Percentiles rank a stretch among this genome's conserved stretches.
Evolutionary conservation across 73 alveolate genomes (phyloP).

Genomic region (Strombidium stylifer): DNA sequence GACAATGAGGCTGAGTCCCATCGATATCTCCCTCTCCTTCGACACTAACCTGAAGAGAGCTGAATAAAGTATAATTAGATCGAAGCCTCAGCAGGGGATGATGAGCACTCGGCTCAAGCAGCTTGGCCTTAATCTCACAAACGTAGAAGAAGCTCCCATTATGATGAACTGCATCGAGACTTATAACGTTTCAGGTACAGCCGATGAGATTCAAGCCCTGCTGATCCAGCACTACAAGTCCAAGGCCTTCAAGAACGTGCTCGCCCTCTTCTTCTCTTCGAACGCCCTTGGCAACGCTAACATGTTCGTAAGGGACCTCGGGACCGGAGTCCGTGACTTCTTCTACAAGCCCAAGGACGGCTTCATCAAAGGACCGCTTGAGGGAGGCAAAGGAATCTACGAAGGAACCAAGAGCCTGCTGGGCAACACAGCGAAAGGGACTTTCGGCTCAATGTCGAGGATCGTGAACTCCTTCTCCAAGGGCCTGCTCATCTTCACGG

Average conservation of each 20-base stretch:
- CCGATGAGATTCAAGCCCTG: slow-evolving; percentile 36
- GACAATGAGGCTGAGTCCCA: too few species aligned
- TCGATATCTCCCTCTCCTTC: slow-evolving; percentile 33
- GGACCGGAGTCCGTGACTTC: slow-evolving; percentile 96
- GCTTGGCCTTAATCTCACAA: slow-evolving; percentile 76
- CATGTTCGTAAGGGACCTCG: slow-evolving; percentile 81
- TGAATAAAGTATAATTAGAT: slow-evolving; percentile 13
- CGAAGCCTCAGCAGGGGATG: slow-evolving; percentile 8
- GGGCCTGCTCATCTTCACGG: slow-evolving; percentile 88
- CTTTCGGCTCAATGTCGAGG: slow-evolving; percentile 89
- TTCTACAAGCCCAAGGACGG: slow-evolving; percentile 96
- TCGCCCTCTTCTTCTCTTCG: slow-evolving; percentile 83
- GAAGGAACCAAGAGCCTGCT: slow-evolving; percentile 93
- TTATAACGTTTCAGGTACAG: slow-evolving; percentile 63
- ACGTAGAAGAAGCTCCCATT: slow-evolving; percentile 82
- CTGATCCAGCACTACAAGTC: slow-evolving; percentile 51
- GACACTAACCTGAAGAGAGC: slow-evolving; percentile 26
- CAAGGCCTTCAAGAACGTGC: slow-evolving; percentile 54
- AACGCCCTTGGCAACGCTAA: slow-evolving; percentile 94
- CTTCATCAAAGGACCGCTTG: slow-evolving; percentile 86
- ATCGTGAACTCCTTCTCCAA: slow-evolving; percentile 86
- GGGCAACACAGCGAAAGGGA: slow-evolving; percentile 94
- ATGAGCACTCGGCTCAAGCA: slow-evolving; percentile 28
- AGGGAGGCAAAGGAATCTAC: slow-evolving; percentile 89
- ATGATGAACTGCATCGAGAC: slow-evolving; percentile 56